Evolutionary conservation across 176 grass and related monocot species (phyloP), one percentile per base, ranked within the genome.

Genomic region (Cenchrus fungigraminus): DNA sequence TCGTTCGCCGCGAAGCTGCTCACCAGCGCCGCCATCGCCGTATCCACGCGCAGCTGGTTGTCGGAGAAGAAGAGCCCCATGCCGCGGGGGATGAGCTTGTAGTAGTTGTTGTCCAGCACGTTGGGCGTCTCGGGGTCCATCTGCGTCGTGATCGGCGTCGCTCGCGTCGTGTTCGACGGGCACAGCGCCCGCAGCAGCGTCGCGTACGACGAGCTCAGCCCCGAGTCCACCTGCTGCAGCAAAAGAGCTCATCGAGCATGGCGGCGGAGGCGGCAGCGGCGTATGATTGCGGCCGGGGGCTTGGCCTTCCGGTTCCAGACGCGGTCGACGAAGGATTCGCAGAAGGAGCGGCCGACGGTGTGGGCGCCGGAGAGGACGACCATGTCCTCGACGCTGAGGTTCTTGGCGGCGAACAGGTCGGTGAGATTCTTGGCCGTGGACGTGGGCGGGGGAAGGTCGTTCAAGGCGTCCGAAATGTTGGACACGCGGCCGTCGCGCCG

Each of bases 61-160:
- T 87, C 89, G 54, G 89, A 91, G 77, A 88, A 81, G 82, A 88
- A 79, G 65, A 91, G 85, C 20, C 89, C 82, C 79, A 83, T 80
- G 46, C 17, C 6, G 0, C 65, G 81, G 25, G 81, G 89, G 76
- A 91, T 77, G 25, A 87, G 82, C 71, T 74, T 88, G 89, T 91
- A 91, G 86, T 91, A 91, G 85, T 81, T 85, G 82, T 88, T 91
- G 89, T 91, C 89, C 55, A 91, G 82, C 58, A 77, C 82, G 63
- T 68, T 4, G 19, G 89, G 86, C 49, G 89, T 66, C 10, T 79
- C 66, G 10, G 79, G 83, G 79, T 90, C 89, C 64, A 88, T 73
- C 2, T 76, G 22, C 77, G 77, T 57, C 44, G 89, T 82, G 31
- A 83, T 88, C 0, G 73, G 57, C 15, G 89, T 87, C 22, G 68